Evolutionary conservation across 768 basidiomycete species (phyloP), one percentile per base, ranked within the genome.

Genomic region (Rhodotorula toruloides): DNA sequence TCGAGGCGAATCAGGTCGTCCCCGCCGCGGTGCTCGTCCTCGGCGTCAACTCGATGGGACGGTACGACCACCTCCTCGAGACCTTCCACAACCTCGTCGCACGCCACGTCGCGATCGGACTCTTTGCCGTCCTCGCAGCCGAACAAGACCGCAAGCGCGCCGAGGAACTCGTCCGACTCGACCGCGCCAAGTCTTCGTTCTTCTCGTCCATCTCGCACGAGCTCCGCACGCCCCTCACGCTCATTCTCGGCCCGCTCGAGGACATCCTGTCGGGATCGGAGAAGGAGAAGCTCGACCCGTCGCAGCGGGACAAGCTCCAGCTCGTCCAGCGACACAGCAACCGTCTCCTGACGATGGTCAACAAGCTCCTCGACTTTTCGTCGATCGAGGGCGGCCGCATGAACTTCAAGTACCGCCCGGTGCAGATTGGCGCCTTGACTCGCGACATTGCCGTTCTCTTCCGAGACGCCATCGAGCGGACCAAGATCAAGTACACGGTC

Each of bases 311-410:
- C 9, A 56, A 50, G 54, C 61, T 72, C 17, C 14, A 27, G 8
- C 39, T 72, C 43, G 64, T 68, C 31, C 37, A 60, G 21, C 61
- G 68, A 16, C 58, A 70, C n/a, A 59, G 62, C 1, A 65, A 64
- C 37, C 61, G 72, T 9, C 55, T 73, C 1, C 54, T 70, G 4
- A 57, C 54, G 21, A 63, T 73, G 65, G 68, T 73, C 61, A 72
- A 72, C 60, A 69, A 61, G 70, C 71, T 72, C 1, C 55, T 70
- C n/a, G 68, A 67, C 39, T 67, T 72, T 48, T 43, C 43, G 0
- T 42, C 54, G 0, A 34, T 72, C 16, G 68, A 73, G 46, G 63
- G 54, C n/a, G 72, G 72, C 2, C 50, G 72, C 4, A 62, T 59
- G 47, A 42, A 49, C 0, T 60, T 57, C 46, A 25, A 42, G n/a